Conservation (phyloP, 352 stramenopile genomes). For the Elongisporangium senticosum region DNA sequence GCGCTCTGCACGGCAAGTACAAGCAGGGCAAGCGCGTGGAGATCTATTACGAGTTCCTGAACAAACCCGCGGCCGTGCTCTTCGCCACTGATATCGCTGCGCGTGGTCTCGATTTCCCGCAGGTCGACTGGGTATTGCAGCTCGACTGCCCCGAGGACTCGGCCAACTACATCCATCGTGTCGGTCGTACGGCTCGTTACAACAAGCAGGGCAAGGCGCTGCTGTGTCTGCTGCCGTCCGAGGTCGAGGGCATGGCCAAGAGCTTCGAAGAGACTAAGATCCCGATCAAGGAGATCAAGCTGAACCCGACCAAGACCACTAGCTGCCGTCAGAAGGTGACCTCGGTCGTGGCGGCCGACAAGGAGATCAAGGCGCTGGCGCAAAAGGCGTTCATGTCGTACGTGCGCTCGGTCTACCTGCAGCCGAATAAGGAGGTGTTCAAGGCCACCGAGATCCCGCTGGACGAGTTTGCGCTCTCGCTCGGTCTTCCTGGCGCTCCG, state of each 20-base stretch:
- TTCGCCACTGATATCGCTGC: constrained; percentile 99
- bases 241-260: constrained; percentile 86
- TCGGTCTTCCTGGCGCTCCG: constrained; percentile 92
- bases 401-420: constrained; percentile 93
- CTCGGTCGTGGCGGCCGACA: constrained; percentile 90
- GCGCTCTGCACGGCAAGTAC: constrained; percentile 98
- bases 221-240: constrained; percentile 89
- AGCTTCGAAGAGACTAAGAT: constrained; percentile 90
- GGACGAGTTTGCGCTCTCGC: constrained; percentile 90
- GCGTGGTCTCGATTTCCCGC: constrained; percentile 97
- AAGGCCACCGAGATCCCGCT: constrained; percentile 87
- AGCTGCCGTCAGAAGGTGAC: constrained; percentile 90
- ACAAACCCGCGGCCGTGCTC: constrained; percentile 89
- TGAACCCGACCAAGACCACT: constrained; percentile 96
- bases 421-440: constrained; percentile 95
- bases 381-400: constrained; percentile 99
- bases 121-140: constrained; percentile 98
- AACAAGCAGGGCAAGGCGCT: constrained; percentile 92
- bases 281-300: constrained; percentile 93
- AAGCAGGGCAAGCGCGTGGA: constrained; percentile 97
- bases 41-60: constrained; percentile 99
- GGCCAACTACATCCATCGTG: constrained; percentile 98
- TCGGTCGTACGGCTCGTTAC: constrained; percentile 95
- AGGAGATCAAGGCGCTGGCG: constrained; percentile 92
- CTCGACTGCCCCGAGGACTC: constrained; percentile 97